These are phyloP conservation scores for Leptographium procerum DNA, from an alignment of 2,329 filamentous ascomycete species.

Conservation along the genomic window DNA sequence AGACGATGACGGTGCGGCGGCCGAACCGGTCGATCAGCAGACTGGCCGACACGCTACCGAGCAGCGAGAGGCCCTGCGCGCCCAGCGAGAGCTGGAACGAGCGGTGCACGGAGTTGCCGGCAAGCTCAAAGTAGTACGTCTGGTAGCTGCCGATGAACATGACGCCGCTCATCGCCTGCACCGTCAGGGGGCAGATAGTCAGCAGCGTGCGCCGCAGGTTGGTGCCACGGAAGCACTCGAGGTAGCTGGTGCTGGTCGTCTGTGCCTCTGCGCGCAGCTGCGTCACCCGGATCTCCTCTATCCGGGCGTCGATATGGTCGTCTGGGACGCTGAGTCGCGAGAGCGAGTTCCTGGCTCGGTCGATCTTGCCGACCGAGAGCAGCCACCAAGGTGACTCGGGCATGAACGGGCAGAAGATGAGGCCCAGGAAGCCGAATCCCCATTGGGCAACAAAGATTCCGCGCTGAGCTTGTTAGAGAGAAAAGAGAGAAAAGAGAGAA, in stretches of 20 bases:
- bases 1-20: conserved; percentile 24
- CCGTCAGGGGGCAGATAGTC: conserved; percentile 23
- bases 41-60: conserved; percentile 29
- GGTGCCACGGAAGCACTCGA: conserved; percentile 37
- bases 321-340: conserved; percentile 24
- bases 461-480: neutral
- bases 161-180: conserved; percentile 17
- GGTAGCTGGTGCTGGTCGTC: conserved; percentile 35
- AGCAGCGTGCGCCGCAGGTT: conserved; percentile 43
- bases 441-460: conserved; percentile 17
- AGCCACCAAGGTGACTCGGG: conserved; percentile 12
- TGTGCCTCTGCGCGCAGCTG: conserved; percentile 39
- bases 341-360: conserved; percentile 28
- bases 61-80: conserved; percentile 25
- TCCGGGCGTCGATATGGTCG: conserved; percentile 12
- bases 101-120: conserved; percentile 24
- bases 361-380: conserved; percentile 26
- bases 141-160: conserved; percentile 25
- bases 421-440: conserved; percentile 14
- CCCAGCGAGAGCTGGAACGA: conserved; percentile 19
- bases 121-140: conserved; percentile 32
- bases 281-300: conserved; percentile 21
- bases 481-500: neutral
- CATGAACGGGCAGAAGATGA: conserved; percentile 12
- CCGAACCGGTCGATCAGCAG: conserved; percentile 26